Evolutionary conservation across 2,329 filamentous ascomycete genomes (phyloP), one percentile per base, ranked within the genome.

Genomic region (Talaromyces islandicus): DNA sequence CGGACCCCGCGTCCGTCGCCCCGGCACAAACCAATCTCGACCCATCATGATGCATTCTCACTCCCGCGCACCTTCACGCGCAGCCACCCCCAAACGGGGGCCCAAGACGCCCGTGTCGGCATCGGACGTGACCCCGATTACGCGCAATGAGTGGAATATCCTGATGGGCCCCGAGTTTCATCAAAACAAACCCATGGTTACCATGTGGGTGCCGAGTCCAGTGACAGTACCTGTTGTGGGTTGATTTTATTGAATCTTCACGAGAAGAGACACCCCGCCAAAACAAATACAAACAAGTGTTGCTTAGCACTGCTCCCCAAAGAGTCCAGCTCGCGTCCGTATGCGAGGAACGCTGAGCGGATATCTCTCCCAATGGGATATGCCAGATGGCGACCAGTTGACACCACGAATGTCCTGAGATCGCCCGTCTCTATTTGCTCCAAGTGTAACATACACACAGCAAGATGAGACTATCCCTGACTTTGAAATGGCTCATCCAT

Each of bases 61-160:
- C 29, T 64, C 54, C 27, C 59, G 55, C 19, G 56, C 27, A 9
- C 54, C 60, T 25, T 62, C 57, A 7, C 58, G 61, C 25, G 52
- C 61, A 19, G 58, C 52, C 6, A 63, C 60, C 24, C 63, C 66
- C 14, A 67, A 66, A 48, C 69, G 69, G 7, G 73, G 71, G 0
- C 73, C 75, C 3, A 75, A 74, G 61, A 77, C 75, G 1, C 75
- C 75, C 3, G 63, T 75, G 54, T 75, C 73, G 4, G 75, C 75
- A 0, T 77, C 75, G 2, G 75, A 77, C 64, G 75, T 77, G 17
- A 77, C 75, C 1, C 75, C 75, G 1, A 76, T 77, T 58, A 77
- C 75, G 2, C 66, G 71, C 14, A 75, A 72, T 41, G 75, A 77
- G 61, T 77, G 75, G 75, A 76, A 77, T 56, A 67, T 77, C 29